Conservation (phyloP, 306 rosid species). For the Trifolium repens region DNA sequence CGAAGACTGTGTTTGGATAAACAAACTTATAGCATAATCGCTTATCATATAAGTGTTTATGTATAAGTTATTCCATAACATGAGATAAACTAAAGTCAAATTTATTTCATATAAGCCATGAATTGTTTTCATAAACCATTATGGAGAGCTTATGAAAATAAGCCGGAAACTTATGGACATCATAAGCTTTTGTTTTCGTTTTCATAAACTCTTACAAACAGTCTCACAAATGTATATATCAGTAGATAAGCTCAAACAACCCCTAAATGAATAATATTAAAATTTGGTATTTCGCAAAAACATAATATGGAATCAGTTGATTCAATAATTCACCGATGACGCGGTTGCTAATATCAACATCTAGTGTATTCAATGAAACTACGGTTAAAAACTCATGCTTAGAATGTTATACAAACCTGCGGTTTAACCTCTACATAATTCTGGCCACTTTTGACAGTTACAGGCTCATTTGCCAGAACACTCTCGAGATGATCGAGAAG, state of each 20-base stretch:
- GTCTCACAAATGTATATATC: neutral
- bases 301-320: neutral
- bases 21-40: neutral
- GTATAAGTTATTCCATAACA: neutral
- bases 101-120: neutral
- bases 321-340: neutral
- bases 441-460: slow-evolving; percentile 83
- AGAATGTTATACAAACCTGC: slow-evolving; percentile 63
- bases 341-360: neutral
- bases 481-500: slow-evolving; percentile 92
- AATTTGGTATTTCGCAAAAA: slow-evolving; percentile 6
- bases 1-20: neutral
- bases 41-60: neutral
- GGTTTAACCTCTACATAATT: slow-evolving; percentile 92
- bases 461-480: slow-evolving; percentile 92
- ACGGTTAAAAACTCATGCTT: neutral
- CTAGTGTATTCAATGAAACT: slow-evolving; percentile 9
- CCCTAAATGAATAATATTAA: neutral
- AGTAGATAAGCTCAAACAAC: too few relatives aligned
- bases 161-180: neutral
- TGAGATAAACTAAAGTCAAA: neutral
- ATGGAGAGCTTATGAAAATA: neutral
- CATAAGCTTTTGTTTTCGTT: neutral
- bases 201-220: neutral
- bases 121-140: neutral